A percentile compares a stretch with the other conserved stretches of the same genome.
phyloP scores from a whole-genome alignment of 768 basidiomycete genomes.

The Kockovaella imperatae region DNA sequence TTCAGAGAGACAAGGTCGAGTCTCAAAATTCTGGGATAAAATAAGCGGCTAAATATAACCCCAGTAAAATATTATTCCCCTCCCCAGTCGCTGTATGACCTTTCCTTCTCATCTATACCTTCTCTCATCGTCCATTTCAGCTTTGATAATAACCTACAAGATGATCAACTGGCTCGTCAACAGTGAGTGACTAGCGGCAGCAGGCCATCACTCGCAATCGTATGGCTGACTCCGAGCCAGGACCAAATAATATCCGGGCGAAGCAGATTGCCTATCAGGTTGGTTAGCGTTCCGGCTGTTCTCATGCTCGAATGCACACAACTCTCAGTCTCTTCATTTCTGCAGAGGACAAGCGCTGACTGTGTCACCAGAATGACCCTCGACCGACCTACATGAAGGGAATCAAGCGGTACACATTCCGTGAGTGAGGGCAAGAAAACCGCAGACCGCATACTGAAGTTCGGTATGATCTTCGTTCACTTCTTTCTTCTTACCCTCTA shows the following conservation, averaged over 20 bases:
- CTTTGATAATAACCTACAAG: conserved; percentile 8
- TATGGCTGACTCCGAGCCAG: conserved; percentile 8
- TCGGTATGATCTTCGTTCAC: neutral
- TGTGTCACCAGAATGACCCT: conserved; percentile 17
- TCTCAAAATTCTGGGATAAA: neutral
- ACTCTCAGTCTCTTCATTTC: neutral
- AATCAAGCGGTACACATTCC: conserved; percentile 29
- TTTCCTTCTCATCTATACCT: conserved; percentile 3
- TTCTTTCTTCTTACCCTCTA: neutral
- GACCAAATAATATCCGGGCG: conserved; percentile 21
- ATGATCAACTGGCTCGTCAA: conserved; percentile 27
- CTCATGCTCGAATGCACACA: neutral
- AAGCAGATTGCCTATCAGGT: conserved; percentile 34
- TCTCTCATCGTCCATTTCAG: neutral
- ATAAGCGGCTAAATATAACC: too few relatives aligned
- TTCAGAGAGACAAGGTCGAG: neutral
- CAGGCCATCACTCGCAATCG: neutral
- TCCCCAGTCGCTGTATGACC: conserved; percentile 1
- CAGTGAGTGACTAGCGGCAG: conserved; percentile 12
- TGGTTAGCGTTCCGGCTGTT: neutral
- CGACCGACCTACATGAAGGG: conserved; percentile 33
- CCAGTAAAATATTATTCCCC: too few relatives aligned
- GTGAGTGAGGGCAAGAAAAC: conserved; percentile 11
- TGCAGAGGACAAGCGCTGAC: neutral
- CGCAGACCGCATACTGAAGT: neutral